These are phyloP conservation scores for Condylostoma magnum DNA, from an alignment of 169 alveolate genomes.

Conservation along the genomic window DNA sequence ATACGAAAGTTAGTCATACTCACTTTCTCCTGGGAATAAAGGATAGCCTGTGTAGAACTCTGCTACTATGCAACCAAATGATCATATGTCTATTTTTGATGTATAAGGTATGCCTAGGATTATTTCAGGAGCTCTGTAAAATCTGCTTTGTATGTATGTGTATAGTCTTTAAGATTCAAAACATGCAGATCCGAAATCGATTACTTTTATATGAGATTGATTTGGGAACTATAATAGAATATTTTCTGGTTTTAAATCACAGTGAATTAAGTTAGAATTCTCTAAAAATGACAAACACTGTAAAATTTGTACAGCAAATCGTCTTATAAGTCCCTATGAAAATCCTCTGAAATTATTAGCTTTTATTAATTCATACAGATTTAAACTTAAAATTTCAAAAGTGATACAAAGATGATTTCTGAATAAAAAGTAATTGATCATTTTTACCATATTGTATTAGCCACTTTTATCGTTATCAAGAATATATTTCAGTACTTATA, in stretches of 20 bases:
- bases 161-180: conserved; percentile 49
- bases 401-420: conserved; percentile 77
- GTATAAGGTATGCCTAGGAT: conserved; percentile 52
- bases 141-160: conserved; percentile 68
- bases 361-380: conserved; percentile 64
- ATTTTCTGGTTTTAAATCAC: conserved; percentile 87
- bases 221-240: conserved; percentile 55
- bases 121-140: conserved; percentile 75
- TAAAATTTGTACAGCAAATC: conserved; percentile 63
- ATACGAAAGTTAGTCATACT: conserved; percentile 63
- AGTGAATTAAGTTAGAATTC: conserved; percentile 61
- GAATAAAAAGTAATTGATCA: conserved; percentile 64
- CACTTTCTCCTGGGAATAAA: conserved; percentile 71
- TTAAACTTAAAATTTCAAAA: conserved; percentile 64
- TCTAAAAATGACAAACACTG: conserved; percentile 53
- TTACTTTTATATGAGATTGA: conserved; percentile 56
- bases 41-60: conserved; percentile 68
- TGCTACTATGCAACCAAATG: conserved; percentile 66
- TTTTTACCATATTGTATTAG: conserved; percentile 60
- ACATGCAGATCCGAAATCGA: conserved; percentile 72
- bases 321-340: conserved; percentile 44
- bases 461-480: conserved; percentile 64
- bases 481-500: conserved; percentile 59
- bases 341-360: conserved; percentile 51
- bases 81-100: conserved; percentile 70